A percentile compares a stretch with the other conserved stretches of the same genome.
These are phyloP conservation scores for Articulospora tetracladia DNA, from an alignment of 495 filamentous ascomycete genomes.

Conservation along the genomic window DNA sequence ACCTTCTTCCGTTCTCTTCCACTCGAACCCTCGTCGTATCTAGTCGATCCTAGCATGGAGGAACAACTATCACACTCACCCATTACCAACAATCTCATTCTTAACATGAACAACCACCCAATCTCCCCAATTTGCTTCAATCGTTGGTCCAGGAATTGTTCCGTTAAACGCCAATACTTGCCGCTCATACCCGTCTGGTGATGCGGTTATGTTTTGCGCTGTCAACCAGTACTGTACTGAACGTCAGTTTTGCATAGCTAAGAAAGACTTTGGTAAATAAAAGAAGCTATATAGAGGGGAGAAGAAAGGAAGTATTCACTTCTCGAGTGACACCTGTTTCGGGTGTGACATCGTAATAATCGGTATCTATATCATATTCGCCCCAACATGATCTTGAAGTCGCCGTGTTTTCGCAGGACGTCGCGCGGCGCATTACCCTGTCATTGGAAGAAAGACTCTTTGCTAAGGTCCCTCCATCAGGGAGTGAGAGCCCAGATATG, in stretches of 20 bases:
- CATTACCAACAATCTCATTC: too few species aligned
- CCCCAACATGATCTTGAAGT: slow-evolving; percentile 33
- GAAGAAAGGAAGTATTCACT: too few species aligned
- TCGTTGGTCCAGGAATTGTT: slow-evolving; percentile 44
- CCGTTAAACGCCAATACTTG: slow-evolving; percentile 31
- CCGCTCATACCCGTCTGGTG: slow-evolving; percentile 34
- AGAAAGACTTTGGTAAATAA: too few species aligned
- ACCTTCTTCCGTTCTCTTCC: neutral
- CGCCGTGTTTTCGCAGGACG: slow-evolving; percentile 30
- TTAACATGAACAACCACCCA: slow-evolving; percentile 34
- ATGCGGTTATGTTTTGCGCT: slow-evolving; percentile 23
- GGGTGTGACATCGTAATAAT: slow-evolving; percentile 43
- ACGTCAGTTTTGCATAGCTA: too few species aligned
- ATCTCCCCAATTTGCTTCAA: slow-evolving; percentile 60
- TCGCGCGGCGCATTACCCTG: too few species aligned
- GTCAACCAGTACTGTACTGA: slow-evolving; percentile 33
- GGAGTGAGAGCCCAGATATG: too few species aligned
- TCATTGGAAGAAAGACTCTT: too few species aligned
- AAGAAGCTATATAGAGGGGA: too few species aligned
- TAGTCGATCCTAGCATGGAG: too few species aligned
- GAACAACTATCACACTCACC: neutral
- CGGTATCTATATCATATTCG: slow-evolving; percentile 46
- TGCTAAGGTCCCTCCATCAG: too few species aligned
- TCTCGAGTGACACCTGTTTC: slow-evolving; percentile 37
- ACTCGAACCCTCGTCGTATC: too few species aligned